phyloP scores from a whole-genome alignment of 1,284 basidiomycete species.

The Ceratobasidium sp. region DNA sequence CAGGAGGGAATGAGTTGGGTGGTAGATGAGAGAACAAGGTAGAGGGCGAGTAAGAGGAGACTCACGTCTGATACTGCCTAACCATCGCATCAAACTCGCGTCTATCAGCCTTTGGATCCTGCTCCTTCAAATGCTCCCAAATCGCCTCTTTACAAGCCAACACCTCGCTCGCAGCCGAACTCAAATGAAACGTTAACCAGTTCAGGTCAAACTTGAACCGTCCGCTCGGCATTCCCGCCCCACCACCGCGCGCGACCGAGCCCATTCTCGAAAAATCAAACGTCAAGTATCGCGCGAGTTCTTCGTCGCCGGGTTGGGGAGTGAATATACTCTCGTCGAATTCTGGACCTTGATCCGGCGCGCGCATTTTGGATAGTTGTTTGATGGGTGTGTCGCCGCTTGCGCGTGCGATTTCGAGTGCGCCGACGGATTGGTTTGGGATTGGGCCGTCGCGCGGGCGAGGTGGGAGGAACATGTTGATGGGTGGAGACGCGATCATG shows the following conservation, averaged over 20 bases:
- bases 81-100: slow-evolving; percentile 32
- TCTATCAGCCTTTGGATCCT: slow-evolving; percentile 13
- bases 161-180: slow-evolving; percentile 17
- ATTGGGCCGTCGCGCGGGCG: slow-evolving; percentile 9
- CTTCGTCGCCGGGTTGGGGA: slow-evolving; percentile 28
- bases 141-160: slow-evolving; percentile 34
- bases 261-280: slow-evolving; percentile 34
- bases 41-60: not conserved
- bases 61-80: slow-evolving; percentile 39
- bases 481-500: slow-evolving; percentile 15
- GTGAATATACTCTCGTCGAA: not conserved
- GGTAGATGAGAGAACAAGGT: too few species aligned
- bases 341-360: not conserved
- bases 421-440: not conserved
- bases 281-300: slow-evolving; percentile 9
- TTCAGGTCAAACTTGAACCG: slow-evolving; percentile 22
- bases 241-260: not conserved
- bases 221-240: not conserved
- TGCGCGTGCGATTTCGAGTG: not conserved
- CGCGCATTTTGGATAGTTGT: not conserved
- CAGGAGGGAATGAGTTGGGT: too few species aligned
- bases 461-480: slow-evolving; percentile 30
- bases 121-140: slow-evolving; percentile 33
- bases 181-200: slow-evolving; percentile 20
- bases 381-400: slow-evolving; percentile 12